Percentiles rank a stretch among this genome's conserved stretches.
Conservation (phyloP, 352 stramenopile species). For the Globisporangium cystogenes region DNA sequence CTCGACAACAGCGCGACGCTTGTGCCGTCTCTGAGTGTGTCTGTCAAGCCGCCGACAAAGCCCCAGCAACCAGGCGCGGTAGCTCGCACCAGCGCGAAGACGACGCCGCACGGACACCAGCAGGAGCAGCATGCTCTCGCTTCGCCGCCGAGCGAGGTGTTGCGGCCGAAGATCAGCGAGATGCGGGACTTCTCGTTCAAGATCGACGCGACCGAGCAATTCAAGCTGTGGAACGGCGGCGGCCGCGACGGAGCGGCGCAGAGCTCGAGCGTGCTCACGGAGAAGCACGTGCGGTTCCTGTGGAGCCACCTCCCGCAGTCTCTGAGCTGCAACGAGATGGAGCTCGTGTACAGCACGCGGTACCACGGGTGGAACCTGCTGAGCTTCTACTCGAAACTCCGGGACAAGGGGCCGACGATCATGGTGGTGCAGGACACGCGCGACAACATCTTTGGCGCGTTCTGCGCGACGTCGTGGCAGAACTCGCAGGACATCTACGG, state of each 20-base stretch:
- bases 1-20: conserved; percentile 4
- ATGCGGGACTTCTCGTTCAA: conserved; percentile 42
- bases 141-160: background rate
- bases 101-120: background rate
- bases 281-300: conserved; percentile 64
- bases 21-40: background rate
- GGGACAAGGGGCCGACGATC: conserved; percentile 61
- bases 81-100: background rate
- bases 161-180: conserved; percentile 14
- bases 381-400: conserved; percentile 52
- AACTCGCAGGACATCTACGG: conserved; percentile 47
- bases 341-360: conserved; percentile 56
- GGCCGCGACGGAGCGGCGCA: conserved; percentile 18
- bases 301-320: conserved; percentile 55
- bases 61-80: background rate
- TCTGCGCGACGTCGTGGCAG: conserved; percentile 64
- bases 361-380: conserved; percentile 66
- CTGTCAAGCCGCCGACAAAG: background rate
- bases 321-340: conserved; percentile 64
- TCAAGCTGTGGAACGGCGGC: conserved; percentile 28
- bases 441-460: conserved; percentile 72
- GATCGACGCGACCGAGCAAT: conserved; percentile 46
- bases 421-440: conserved; percentile 60
- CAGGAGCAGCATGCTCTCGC: conserved; percentile 1
- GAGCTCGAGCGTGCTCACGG: conserved; percentile 51